Evolutionary conservation across 202 grass and related monocot genomes (phyloP).

Genomic region (Bolboschoenoplectus hybrid): DNA sequence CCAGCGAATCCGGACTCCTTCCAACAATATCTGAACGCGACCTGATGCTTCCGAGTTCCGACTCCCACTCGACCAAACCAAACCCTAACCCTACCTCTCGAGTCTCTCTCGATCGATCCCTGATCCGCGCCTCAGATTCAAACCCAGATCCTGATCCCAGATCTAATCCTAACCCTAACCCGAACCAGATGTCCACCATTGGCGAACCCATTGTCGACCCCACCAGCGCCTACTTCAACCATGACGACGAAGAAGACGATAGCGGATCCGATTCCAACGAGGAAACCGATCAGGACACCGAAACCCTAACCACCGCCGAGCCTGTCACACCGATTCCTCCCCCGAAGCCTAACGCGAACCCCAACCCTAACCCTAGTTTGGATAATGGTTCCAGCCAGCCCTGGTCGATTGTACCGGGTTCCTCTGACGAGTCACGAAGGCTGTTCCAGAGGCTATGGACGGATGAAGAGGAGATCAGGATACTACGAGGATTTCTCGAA

Average conservation of each 20-base stretch:
- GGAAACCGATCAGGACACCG: slow-evolving; percentile 14
- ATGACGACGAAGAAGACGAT: slow-evolving; percentile 56
- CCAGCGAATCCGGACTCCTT: slow-evolving; percentile 38
- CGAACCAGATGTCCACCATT: slow-evolving; percentile 47
- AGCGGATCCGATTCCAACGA: slow-evolving; percentile 37
- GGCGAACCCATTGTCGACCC: slow-evolving; percentile 49
- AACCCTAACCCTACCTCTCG: slow-evolving; percentile 42
- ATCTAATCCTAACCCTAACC: slow-evolving; percentile 35
- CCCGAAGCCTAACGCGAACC: slow-evolving; percentile 22
- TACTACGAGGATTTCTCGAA: slow-evolving; percentile 75
- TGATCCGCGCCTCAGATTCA: slow-evolving; percentile 32
- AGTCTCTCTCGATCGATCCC: slow-evolving; percentile 35
- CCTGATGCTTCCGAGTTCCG: slow-evolving; percentile 36
- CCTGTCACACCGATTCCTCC: slow-evolving; percentile 10
- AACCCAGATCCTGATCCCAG: slow-evolving; percentile 18
- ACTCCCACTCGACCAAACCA: slow-evolving; percentile 39
- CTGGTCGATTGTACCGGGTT: neutral
- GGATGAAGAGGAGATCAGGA: slow-evolving; percentile 92
- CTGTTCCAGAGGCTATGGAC: slow-evolving; percentile 97
- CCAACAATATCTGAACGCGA: slow-evolving; percentile 24
- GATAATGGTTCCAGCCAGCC: neutral
- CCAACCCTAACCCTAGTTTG: neutral
- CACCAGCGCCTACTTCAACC: slow-evolving; percentile 45
- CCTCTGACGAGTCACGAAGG: slow-evolving; percentile 68
- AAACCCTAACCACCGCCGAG: neutral